Percentiles rank a stretch among this genome's conserved stretches.
Conservation (phyloP, 257 asterid genomes). For the Plantago ovata region DNA sequence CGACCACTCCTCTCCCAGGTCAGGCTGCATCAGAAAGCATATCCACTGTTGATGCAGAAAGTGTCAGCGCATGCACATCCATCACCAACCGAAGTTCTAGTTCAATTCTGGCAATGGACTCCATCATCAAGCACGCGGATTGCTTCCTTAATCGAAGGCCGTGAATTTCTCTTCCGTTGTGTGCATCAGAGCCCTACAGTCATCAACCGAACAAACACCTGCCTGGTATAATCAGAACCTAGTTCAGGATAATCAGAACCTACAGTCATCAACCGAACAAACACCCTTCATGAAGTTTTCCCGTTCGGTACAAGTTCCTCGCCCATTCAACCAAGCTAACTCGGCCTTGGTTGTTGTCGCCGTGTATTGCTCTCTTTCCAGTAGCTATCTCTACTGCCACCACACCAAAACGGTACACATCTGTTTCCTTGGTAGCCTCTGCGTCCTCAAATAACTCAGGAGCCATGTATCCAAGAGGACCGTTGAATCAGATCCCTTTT, state of each 20-base stretch:
- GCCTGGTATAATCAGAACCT: background rate
- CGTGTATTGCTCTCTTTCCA: conserved; percentile 12
- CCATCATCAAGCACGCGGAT: conserved; percentile 31
- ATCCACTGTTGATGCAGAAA: no score
- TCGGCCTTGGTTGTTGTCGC: background rate
- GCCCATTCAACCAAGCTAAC: conserved; percentile 30
- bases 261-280: no score
- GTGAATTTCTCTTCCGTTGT: conserved; percentile 24
- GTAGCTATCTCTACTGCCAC: conserved; percentile 10
- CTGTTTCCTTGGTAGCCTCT: conserved; percentile 34
- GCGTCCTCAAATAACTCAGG: conserved; percentile 35
- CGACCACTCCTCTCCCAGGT: no score
- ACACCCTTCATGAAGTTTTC: conserved; percentile 22
- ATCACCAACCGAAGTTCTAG: conserved; percentile 14
- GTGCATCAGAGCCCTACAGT: conserved; percentile 35
- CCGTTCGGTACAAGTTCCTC: conserved; percentile 27
- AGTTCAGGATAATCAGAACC: conserved; percentile 29
- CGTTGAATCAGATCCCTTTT: conserved; percentile 11
- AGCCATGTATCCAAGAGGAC: conserved; percentile 3
- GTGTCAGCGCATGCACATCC: background rate
- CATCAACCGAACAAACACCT: conserved; percentile 25
- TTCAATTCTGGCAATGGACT: conserved; percentile 23
- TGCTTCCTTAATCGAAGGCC: conserved; percentile 35
- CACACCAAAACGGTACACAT: conserved; percentile 11
- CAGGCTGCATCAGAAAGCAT: no score